Conservation (phyloP, 208 protist genomes). For the Naegleria fowleri region DNA sequence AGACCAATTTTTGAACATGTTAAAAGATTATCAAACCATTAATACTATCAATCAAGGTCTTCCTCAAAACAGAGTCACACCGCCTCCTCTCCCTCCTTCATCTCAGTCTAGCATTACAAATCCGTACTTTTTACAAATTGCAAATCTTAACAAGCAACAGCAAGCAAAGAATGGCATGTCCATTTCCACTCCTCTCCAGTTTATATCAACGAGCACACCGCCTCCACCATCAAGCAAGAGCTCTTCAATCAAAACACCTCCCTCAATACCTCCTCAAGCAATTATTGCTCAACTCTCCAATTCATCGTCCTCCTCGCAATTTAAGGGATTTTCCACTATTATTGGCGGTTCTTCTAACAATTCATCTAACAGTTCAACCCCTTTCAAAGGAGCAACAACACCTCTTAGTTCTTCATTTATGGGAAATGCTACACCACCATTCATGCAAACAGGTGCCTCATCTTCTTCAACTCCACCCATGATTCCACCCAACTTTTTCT, state of each 20-base stretch:
- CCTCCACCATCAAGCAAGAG: neutral
- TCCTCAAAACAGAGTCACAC: no score
- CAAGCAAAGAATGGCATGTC: neutral
- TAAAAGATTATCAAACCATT: no score
- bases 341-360: no score
- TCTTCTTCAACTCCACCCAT: neutral
- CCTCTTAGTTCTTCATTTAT: neutral
- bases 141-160: neutral
- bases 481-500: neutral
- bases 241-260: neutral
- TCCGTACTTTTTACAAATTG: neutral
- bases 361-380: no score
- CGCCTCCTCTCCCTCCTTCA: no score
- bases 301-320: no score
- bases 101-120: neutral
- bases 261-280: neutral
- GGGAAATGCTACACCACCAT: neutral
- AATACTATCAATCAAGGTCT: no score
- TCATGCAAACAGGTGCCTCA: neutral
- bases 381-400: no score
- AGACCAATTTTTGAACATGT: no score
- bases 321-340: no score
- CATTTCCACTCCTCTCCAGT: no score
- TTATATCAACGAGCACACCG: neutral
- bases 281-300: neutral